Evolutionary conservation across 2,329 filamentous ascomycete species (phyloP).

Genomic region (Escovopsis sp.): DNA sequence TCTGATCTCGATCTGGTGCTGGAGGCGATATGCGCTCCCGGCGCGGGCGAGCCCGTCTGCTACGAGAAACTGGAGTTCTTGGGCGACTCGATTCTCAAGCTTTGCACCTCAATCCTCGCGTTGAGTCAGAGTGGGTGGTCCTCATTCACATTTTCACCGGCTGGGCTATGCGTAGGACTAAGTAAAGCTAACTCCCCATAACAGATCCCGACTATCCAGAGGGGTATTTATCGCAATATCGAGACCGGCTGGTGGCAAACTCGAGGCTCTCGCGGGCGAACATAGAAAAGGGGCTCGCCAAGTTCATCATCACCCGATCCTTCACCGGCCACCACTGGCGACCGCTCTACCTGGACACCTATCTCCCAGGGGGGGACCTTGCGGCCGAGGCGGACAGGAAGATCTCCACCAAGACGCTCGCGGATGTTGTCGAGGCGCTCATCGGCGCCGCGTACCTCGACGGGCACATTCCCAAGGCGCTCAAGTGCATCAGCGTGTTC

Average conservation of each 20-base stretch:
- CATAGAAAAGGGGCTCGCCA: slow-evolving; percentile 48
- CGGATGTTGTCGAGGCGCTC: slow-evolving; percentile 76
- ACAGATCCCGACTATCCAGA: slow-evolving; percentile 58
- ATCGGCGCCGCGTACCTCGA: slow-evolving; percentile 62
- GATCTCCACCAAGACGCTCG: slow-evolving; percentile 64
- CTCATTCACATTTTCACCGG: neutral
- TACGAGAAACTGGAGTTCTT: slow-evolving; percentile 82
- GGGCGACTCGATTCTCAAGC: slow-evolving; percentile 73
- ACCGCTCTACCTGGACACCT: slow-evolving; percentile 39
- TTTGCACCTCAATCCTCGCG: slow-evolving; percentile 52
- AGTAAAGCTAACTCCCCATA: slow-evolving; percentile 6
- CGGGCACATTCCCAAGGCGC: slow-evolving; percentile 49
- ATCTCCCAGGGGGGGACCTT: slow-evolving; percentile 11
- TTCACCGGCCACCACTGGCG: slow-evolving; percentile 64
- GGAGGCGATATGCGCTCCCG: slow-evolving; percentile 55
- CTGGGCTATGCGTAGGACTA: neutral
- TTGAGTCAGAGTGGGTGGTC: slow-evolving; percentile 31
- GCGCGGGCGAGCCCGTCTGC: slow-evolving; percentile 43
- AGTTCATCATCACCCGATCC: slow-evolving; percentile 52
- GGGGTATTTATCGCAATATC: slow-evolving; percentile 53
- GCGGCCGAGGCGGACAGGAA: slow-evolving; percentile 12
- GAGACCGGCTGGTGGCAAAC: slow-evolving; percentile 62
- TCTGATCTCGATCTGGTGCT: slow-evolving; percentile 39
- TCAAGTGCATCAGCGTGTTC: slow-evolving; percentile 51
- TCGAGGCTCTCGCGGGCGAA: slow-evolving; percentile 53